Percentiles rank a stretch among this genome's conserved stretches.
Conservation (phyloP, 2,329 filamentous ascomycete genomes). For the Beauveria scarabaeidicola region DNA sequence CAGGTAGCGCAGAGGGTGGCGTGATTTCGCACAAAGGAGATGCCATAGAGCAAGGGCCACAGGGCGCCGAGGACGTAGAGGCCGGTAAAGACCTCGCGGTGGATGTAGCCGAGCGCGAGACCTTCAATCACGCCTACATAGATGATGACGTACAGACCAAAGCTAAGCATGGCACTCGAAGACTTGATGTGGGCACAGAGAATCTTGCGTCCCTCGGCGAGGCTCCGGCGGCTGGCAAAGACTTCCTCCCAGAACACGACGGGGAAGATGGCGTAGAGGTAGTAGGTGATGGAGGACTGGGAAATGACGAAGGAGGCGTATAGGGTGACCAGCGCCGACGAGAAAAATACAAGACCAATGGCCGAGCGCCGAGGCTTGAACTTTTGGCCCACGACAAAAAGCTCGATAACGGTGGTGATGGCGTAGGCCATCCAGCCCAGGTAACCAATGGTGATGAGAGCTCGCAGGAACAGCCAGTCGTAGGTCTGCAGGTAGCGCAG, state of each 20-base stretch:
- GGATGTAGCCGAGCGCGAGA: slow-evolving; percentile 83
- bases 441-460: slow-evolving; percentile 83
- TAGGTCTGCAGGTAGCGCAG: slow-evolving; percentile 94
- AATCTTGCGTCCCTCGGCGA: slow-evolving; percentile 56
- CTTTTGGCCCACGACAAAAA: slow-evolving; percentile 72
- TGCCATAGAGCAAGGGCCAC: slow-evolving; percentile 72
- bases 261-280: slow-evolving; percentile 85
- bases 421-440: slow-evolving; percentile 94
- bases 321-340: slow-evolving; percentile 63
- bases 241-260: slow-evolving; percentile 96
- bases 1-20: slow-evolving; percentile 57
- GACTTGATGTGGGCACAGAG: slow-evolving; percentile 64
- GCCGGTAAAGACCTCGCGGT: slow-evolving; percentile 76
- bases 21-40: slow-evolving; percentile 62
- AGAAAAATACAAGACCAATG: slow-evolving; percentile 57
- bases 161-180: slow-evolving; percentile 44
- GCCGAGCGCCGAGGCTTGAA: slow-evolving; percentile 55
- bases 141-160: slow-evolving; percentile 54
- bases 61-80: slow-evolving; percentile 68
- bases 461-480: slow-evolving; percentile 91
- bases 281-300: slow-evolving; percentile 74
- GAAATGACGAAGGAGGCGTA: slow-evolving; percentile 76
- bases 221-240: slow-evolving; percentile 63
- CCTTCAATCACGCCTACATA: slow-evolving; percentile 73
- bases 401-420: slow-evolving; percentile 76